Conservation (phyloP, 2,329 filamentous ascomycete species). For the Sclerotinia borealis region DNA sequence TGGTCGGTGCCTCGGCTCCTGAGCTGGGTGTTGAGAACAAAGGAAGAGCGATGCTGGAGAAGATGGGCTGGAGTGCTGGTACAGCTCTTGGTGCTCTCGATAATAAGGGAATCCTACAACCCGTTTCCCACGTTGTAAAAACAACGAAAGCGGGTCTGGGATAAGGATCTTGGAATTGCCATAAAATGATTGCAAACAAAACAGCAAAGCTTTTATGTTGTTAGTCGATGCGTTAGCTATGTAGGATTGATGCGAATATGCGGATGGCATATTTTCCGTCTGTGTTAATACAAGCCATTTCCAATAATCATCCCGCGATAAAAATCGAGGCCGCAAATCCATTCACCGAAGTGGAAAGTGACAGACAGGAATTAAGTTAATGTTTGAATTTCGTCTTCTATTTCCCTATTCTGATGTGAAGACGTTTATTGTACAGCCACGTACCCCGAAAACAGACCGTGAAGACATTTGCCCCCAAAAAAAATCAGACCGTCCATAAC, state of each 20-base stretch:
- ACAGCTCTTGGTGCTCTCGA: constrained; percentile 74
- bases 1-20: constrained; percentile 78
- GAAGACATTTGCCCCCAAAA: constrained; percentile 62
- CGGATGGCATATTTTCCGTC: not conserved
- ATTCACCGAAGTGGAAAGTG: not conserved
- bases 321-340: not conserved
- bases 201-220: too few species aligned
- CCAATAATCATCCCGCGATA: not conserved
- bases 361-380: constrained; percentile 1
- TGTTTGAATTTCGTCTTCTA: constrained; percentile 28
- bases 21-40: constrained; percentile 79
- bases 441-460: constrained; percentile 62
- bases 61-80: constrained; percentile 93
- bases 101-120: constrained; percentile 83
- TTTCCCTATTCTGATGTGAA: constrained; percentile 33
- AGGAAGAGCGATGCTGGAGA: constrained; percentile 82
- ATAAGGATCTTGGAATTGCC: constrained; percentile 13
- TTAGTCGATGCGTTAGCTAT: not conserved
- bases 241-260: not conserved
- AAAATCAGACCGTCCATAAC: constrained; percentile 65
- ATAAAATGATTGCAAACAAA: not conserved
- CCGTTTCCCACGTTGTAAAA: constrained; percentile 83
- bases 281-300: too few species aligned
- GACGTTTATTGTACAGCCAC: constrained; percentile 62
- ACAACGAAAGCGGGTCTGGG: constrained; percentile 78